Percentiles rank a stretch among this genome's conserved stretches.
Evolutionary conservation across 83 land plant species (phyloP).

Genomic region (Isoetes engelmannii): DNA sequence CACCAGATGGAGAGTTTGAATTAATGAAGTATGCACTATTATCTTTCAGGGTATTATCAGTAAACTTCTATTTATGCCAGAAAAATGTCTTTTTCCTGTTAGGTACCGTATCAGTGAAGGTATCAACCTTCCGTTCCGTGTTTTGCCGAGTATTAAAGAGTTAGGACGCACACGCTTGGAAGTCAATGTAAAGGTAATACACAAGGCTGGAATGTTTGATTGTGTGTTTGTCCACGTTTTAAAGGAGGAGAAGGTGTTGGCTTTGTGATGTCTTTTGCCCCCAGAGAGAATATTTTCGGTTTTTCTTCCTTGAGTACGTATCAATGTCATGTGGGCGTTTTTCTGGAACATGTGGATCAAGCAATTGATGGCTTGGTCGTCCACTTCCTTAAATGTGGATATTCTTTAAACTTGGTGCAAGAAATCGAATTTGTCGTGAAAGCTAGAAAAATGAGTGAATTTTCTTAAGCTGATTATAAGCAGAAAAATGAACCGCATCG

Average conservation of each 20-base stretch:
- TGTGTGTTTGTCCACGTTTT: neutral
- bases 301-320: too few species aligned
- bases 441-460: too few species aligned
- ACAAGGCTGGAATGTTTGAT: neutral
- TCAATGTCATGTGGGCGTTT: too few species aligned
- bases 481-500: too few species aligned
- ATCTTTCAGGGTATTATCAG: neutral
- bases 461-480: too few species aligned
- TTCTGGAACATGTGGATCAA: too few species aligned
- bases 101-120: constrained; percentile 99
- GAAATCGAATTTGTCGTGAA: too few species aligned
- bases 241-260: neutral
- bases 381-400: too few species aligned
- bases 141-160: constrained; percentile 95
- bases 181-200: constrained; percentile 92
- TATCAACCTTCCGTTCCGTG: constrained; percentile 95
- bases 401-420: too few species aligned
- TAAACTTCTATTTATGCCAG: neutral
- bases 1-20: constrained; percentile 99
- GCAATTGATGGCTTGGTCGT: too few species aligned
- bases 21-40: constrained; percentile 78
- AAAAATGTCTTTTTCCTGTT: constrained; percentile 1
- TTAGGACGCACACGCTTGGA: constrained; percentile 98
- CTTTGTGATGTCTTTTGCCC: too few species aligned
- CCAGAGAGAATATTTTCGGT: too few species aligned